These are phyloP conservation scores for Neopestalotiopsis sp. DNA, from an alignment of 2,329 filamentous ascomycete genomes.

Conservation along the genomic window DNA sequence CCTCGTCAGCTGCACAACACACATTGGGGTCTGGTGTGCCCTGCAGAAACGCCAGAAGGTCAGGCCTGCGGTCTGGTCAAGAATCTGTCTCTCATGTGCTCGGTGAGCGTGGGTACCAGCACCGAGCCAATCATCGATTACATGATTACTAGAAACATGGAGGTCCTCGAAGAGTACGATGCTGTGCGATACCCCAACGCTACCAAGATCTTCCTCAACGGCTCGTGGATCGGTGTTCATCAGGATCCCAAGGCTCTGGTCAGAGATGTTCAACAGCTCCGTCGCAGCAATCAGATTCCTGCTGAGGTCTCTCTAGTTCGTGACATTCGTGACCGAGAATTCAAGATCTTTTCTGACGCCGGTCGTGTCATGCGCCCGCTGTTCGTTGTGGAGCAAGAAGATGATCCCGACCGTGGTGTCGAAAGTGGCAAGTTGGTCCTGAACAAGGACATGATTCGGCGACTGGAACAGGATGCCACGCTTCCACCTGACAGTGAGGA, in stretches of 20 bases:
- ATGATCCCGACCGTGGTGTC: slow-evolving; percentile 66
- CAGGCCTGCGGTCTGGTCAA: slow-evolving; percentile 98
- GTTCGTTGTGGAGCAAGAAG: slow-evolving; percentile 91
- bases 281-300: slow-evolving; percentile 82
- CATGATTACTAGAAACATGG: slow-evolving; percentile 95
- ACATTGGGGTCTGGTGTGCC: slow-evolving; percentile 97
- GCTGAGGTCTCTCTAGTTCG: slow-evolving; percentile 94
- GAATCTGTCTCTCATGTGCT: slow-evolving; percentile 97
- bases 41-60: slow-evolving; percentile 95
- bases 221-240: slow-evolving; percentile 96
- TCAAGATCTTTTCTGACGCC: slow-evolving; percentile 98
- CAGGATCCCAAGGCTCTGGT: slow-evolving; percentile 87
- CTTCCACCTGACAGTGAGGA: slow-evolving; percentile 62
- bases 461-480: slow-evolving; percentile 75
- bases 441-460: slow-evolving; percentile 79
- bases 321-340: slow-evolving; percentile 95
- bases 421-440: slow-evolving; percentile 76
- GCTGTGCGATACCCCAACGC: slow-evolving; percentile 84
- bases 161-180: slow-evolving; percentile 94
- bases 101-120: slow-evolving; percentile 93
- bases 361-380: slow-evolving; percentile 93
- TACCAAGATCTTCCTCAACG: slow-evolving; percentile 98
- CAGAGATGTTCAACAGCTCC: slow-evolving; percentile 75
- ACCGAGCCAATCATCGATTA: slow-evolving; percentile 91
- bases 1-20: slow-evolving; percentile 98